Evolutionary conservation across 1,139 yeast species (phyloP).

Genomic region (Fermentozyma sake): DNA sequence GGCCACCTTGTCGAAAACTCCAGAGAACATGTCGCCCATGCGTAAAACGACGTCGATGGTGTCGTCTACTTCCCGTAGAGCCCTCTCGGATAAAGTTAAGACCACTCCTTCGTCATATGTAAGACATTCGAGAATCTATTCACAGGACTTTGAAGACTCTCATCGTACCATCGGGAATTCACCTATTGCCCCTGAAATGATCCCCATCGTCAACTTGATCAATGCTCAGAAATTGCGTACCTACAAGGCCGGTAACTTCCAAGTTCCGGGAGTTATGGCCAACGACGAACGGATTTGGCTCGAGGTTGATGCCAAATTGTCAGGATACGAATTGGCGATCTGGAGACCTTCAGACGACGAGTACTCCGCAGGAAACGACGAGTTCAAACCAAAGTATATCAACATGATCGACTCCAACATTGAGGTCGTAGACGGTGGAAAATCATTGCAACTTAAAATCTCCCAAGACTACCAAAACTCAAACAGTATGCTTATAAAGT

Average conservation of each 20-base stretch:
- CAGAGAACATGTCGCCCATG: too few species aligned
- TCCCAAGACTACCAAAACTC: slow-evolving; percentile 36
- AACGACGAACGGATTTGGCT: slow-evolving; percentile 25
- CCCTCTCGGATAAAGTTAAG: slow-evolving; percentile 26
- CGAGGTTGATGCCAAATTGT: slow-evolving; percentile 41
- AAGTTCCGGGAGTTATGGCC: slow-evolving; percentile 16
- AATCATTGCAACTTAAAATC: slow-evolving; percentile 26
- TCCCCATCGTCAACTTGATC: slow-evolving; percentile 39
- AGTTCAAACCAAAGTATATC: slow-evolving; percentile 42
- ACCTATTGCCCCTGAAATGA: slow-evolving; percentile 33
- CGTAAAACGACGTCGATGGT: too few species aligned
- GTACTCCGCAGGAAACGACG: slow-evolving; percentile 24
- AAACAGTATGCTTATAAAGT: slow-evolving; percentile 29
- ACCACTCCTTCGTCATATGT: slow-evolving; percentile 38
- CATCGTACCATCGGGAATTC: slow-evolving; percentile 10
- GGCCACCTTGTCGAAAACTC: too few species aligned
- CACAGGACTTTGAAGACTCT: slow-evolving; percentile 10
- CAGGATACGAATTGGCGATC: slow-evolving; percentile 50
- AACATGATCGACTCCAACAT: slow-evolving; percentile 46
- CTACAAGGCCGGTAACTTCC: slow-evolving; percentile 32
- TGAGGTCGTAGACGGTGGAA: slow-evolving; percentile 13
- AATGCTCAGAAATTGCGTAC: slow-evolving; percentile 39
- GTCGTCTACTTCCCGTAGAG: slow-evolving; percentile 11
- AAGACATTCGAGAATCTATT: slow-evolving; percentile 32
- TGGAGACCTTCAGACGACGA: slow-evolving; percentile 36